Conservation (phyloP, 768 basidiomycete species). For the Mycena galopus region DNA sequence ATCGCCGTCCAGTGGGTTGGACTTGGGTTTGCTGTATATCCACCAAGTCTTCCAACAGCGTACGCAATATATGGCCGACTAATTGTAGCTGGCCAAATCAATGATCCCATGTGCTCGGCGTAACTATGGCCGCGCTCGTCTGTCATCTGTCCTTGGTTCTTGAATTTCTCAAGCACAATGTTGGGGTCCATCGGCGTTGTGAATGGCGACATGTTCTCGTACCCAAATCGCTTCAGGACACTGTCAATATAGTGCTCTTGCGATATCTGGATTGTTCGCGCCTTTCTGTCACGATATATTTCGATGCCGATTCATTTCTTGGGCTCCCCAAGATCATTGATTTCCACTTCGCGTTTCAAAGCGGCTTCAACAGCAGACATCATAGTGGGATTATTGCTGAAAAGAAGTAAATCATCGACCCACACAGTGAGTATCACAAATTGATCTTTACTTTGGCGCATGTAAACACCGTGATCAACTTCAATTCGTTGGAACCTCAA, state of each 20-base stretch:
- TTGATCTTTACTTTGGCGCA: background rate
- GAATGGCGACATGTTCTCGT: no score
- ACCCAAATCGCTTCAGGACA: no score
- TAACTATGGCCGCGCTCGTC: conserved; percentile 13
- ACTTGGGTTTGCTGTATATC: background rate
- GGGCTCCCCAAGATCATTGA: no score
- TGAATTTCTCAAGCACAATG: background rate
- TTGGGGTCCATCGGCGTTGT: background rate
- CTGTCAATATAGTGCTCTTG: no score
- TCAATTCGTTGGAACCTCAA: background rate
- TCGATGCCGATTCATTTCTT: no score
- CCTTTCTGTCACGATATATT: no score
- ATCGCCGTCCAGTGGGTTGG: conserved; percentile 12
- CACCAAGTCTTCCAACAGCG: background rate
- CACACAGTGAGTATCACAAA: background rate
- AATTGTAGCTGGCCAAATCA: conserved; percentile 13
- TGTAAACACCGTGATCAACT: background rate
- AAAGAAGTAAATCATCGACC: background rate
- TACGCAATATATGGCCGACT: no score
- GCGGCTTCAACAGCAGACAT: no score
- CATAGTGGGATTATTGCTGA: no score
- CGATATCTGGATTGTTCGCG: no score
- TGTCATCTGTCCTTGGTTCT: background rate
- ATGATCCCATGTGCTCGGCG: conserved; percentile 12
- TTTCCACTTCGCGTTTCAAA: no score